Evolutionary conservation across 1,284 basidiomycete species (phyloP).

Genomic region (Phenoliferia sp.): DNA sequence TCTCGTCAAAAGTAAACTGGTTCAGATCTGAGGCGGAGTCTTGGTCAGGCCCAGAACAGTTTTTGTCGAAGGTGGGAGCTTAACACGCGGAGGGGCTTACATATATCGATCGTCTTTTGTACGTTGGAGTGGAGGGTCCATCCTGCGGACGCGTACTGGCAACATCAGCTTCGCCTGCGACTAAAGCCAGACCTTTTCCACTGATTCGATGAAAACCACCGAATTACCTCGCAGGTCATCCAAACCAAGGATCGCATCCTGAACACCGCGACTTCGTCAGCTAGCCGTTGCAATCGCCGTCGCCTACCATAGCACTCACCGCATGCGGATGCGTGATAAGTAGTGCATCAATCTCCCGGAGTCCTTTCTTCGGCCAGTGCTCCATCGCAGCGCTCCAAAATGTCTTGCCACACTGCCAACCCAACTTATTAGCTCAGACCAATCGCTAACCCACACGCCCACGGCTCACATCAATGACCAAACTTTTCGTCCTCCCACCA

Average conservation of each 20-base stretch:
- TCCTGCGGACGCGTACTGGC: slow-evolving; percentile 45
- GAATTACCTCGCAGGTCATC: slow-evolving; percentile 67
- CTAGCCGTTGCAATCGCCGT: not conserved
- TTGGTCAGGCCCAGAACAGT: not conserved
- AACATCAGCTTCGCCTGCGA: slow-evolving; percentile 10
- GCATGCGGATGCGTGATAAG: slow-evolving; percentile 63
- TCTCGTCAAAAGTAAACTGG: slow-evolving; percentile 57
- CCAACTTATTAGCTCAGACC: not conserved
- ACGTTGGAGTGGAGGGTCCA: slow-evolving; percentile 67
- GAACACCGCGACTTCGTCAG: not conserved
- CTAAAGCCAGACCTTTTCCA: too few species aligned
- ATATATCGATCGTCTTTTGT: slow-evolving; percentile 67
- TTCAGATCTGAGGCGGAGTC: slow-evolving; percentile 44
- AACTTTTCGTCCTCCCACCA: slow-evolving; percentile 17
- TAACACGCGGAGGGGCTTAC: too few species aligned
- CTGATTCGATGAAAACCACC: not conserved
- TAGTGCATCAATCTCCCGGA: slow-evolving; percentile 69
- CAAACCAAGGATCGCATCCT: slow-evolving; percentile 66
- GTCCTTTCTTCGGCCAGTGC: slow-evolving; percentile 69
- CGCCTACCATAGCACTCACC: slow-evolving; percentile 3
- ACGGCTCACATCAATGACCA: slow-evolving; percentile 58
- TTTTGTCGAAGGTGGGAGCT: not conserved
- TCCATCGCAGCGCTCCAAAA: slow-evolving; percentile 69
- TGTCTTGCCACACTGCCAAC: slow-evolving; percentile 59
- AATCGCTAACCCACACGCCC: not conserved